Base-by-base conservation (phyloP, 1,139 yeast species). In the Candida glucosophila region DNA sequence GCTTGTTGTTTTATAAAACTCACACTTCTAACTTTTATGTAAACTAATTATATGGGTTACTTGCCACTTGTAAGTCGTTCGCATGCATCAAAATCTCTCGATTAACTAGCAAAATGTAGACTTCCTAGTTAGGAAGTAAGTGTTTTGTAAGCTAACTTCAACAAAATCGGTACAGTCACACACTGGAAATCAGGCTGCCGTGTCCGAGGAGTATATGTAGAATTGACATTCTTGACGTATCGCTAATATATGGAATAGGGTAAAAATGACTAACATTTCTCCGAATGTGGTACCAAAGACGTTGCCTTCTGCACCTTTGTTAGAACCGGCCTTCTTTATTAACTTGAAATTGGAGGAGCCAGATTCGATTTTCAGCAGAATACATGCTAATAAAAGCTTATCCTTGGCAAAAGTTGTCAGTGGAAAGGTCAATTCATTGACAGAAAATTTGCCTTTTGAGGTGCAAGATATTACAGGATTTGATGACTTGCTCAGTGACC, bases 401-500 rank as follows among this genome's bases (percentile, higher is more conserved):
- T 34, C 28, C 14, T 40, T 44, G 25, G 55, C 49, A n/a, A 38
- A 38, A 5, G 37, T 55, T 18, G 33, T 29, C 6, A 36, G 43
- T 15, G 65, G 66, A 12, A 44, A 44, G 22, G 36, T 56, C 31
- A 39, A 39, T 15, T 39, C 63, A 3, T 46, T 58, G 20, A 33
- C 40, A 8, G 58, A 58, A 32, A 39, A 45, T 5, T 44, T 44
- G 14, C 51, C 52, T 31, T 44, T 56, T 22, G 57, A 55, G 7
- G 47, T 44, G 21, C 16, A 27, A 6, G 39, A 37, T 4, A 27
- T 55, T 18, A 24, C 24, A 19, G 78, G 79, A 8, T 48, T 52
- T 32, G 79, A 73, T 36, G 68, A 68, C 27, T 50, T 73, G 36
- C 53, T 61, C 15, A 46, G 56, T 12, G 43, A 44, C 19, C 30